Evolutionary conservation across 164 flowering plant species (phyloP).

Genomic region (Echeveria elegans): DNA sequence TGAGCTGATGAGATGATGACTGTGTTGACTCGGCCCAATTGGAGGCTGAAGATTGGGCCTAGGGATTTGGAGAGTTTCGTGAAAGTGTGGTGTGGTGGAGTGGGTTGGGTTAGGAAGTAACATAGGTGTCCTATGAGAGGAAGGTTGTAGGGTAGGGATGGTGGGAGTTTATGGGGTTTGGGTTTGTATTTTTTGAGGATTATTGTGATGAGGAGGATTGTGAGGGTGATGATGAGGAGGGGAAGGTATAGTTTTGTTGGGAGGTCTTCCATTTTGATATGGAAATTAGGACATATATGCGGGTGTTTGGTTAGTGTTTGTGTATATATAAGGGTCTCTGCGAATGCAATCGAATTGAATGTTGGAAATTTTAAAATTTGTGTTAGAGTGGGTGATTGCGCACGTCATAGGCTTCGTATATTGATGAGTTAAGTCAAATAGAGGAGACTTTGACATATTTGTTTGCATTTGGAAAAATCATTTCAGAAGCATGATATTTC

Average conservation of each 20-base stretch:
- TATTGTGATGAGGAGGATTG: background rate
- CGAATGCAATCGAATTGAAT: no score
- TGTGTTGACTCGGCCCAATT: constrained; percentile 41
- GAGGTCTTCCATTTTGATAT: background rate
- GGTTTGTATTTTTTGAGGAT: background rate
- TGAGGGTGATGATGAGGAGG: background rate
- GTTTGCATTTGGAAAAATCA: no score
- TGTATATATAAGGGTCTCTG: no score
- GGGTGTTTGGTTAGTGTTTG: no score
- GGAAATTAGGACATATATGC: background rate
- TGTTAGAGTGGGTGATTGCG: no score
- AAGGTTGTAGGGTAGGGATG: constrained; percentile 28
- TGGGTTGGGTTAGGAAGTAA: constrained; percentile 41
- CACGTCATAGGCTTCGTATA: no score
- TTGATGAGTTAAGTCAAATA: no score
- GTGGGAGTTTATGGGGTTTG: constrained; percentile 11
- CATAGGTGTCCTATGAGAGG: constrained; percentile 50
- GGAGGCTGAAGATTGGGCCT: constrained; percentile 43
- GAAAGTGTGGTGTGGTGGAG: constrained; percentile 41
- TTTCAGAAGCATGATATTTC: no score
- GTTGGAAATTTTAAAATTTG: no score
- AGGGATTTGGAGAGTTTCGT: constrained; percentile 21
- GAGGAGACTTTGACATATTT: no score
- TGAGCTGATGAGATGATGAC: constrained; percentile 38
- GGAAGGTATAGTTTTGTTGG: background rate